A percentile compares a stretch with the other conserved stretches of the same genome.
These are phyloP conservation scores for Nemania sp. DNA, from an alignment of 2,329 filamentous ascomycete genomes.

Conservation along the genomic window DNA sequence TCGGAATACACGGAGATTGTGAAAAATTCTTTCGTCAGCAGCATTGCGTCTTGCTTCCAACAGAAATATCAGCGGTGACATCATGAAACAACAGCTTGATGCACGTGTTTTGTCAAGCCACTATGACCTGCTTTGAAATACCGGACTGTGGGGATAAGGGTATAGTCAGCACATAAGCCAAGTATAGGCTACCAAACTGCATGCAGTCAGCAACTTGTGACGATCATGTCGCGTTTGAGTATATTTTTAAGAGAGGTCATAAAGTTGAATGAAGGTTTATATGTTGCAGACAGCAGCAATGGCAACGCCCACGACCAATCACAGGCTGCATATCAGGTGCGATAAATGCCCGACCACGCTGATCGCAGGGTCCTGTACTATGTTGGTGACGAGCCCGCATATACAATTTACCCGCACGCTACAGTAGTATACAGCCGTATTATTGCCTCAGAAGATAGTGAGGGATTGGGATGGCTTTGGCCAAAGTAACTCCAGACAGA, in stretches of 20 bases:
- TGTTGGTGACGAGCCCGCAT: slow-evolving; percentile 17
- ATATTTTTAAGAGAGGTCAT: neutral
- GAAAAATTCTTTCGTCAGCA: neutral
- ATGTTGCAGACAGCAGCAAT: neutral
- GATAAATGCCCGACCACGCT: slow-evolving; percentile 4
- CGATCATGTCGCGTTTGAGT: slow-evolving; percentile 29
- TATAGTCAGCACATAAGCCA: slow-evolving; percentile 27
- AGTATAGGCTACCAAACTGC: slow-evolving; percentile 14
- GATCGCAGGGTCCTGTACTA: slow-evolving; percentile 13
- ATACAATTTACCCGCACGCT: slow-evolving; percentile 16
- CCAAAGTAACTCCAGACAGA: slow-evolving; percentile 9
- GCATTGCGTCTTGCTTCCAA: neutral
- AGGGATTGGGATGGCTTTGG: neutral
- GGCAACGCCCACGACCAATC: slow-evolving; percentile 2
- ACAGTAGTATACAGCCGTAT: neutral
- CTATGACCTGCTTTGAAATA: slow-evolving; percentile 26
- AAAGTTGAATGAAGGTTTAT: slow-evolving; percentile 13
- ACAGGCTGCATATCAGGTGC: neutral
- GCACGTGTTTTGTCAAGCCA: slow-evolving; percentile 13
- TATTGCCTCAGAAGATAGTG: slow-evolving; percentile 13
- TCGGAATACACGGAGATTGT: neutral
- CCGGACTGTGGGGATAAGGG: slow-evolving; percentile 13
- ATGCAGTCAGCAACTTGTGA: slow-evolving; percentile 29
- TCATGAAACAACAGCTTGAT: slow-evolving; percentile 9
- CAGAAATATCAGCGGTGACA: slow-evolving; percentile 8